Base-by-base conservation (phyloP, 495 filamentous ascomycete genomes). In the Podospora didyma region DNA sequence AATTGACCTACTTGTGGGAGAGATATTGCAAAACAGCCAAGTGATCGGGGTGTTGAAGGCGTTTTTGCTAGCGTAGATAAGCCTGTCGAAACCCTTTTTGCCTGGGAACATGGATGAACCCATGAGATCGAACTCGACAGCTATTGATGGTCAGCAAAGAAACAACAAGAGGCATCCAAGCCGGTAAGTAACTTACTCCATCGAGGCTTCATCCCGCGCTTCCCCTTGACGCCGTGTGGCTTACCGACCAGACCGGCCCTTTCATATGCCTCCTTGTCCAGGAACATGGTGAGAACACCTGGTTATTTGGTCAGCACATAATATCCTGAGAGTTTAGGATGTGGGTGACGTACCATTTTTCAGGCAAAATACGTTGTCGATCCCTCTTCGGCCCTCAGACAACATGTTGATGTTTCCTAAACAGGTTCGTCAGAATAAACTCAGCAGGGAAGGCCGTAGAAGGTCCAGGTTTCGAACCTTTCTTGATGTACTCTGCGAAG, bases 371-470 rank as follows among this genome's bases (percentile, higher is more conserved):
- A 90, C 76, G 66, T 89, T 90, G 63, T 96, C 90, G 10, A 88
- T 80, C n/a, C 86, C 89, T 41, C 83, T 75, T 21, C 82, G 79
- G 24, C 94, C 94, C 67, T 96, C 87, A 0, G 95, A 97, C 16
- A 96, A 83, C 89, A 98, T 94, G 65, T 95, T 69, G 59, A 96
- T 78, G 67, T 91, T 87, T 19, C 94, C 93, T 96, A n/a, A n/a
- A n/a, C n/a, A n/a, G n/a, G n/a, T n/a, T n/a, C n/a, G n/a, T n/a
- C n/a, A n/a, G n/a, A n/a, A n/a, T n/a, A n/a, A n/a, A n/a, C n/a
- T n/a, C n/a, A n/a, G n/a, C n/a, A n/a, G n/a, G n/a, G n/a, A n/a
- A n/a, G n/a, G n/a, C n/a, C n/a, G n/a, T n/a, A n/a, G n/a, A n/a
- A n/a, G n/a, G n/a, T n/a, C 2, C 3, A 10, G 5, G 14, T 2